phyloP scores from a whole-genome alignment of 2,329 filamentous ascomycete species.

The Colletotrichum coccodes region DNA sequence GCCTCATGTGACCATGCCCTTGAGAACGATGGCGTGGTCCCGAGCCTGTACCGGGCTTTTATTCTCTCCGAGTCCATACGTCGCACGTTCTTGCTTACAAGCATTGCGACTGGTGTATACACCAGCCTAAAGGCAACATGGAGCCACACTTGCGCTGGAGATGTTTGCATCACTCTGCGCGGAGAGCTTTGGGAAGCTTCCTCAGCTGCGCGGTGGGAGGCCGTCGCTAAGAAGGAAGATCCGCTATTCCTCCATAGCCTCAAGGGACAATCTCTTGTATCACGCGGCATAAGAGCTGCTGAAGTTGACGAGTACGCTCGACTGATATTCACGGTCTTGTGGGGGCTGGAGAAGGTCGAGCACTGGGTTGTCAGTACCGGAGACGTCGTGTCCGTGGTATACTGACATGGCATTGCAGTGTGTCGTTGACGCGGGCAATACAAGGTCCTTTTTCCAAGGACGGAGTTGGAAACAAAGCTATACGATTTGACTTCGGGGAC shows the following conservation, averaged over 20 bases:
- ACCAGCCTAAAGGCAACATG: constrained; percentile 17
- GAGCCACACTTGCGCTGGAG: constrained; percentile 6
- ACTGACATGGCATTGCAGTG: neutral
- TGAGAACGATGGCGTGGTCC: neutral
- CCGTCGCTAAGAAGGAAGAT: neutral
- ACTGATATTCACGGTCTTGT: constrained; percentile 21
- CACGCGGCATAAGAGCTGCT: constrained; percentile 15
- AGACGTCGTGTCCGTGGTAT: constrained; percentile 4
- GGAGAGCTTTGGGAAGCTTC: constrained; percentile 18
- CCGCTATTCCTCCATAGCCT: constrained; percentile 24
- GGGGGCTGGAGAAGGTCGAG: constrained; percentile 31
- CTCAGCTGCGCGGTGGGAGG: constrained; percentile 23
- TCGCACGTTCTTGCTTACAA: constrained; percentile 23
- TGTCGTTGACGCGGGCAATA: too few relatives aligned
- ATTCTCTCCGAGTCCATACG: constrained; percentile 28
- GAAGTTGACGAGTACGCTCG: constrained; percentile 30
- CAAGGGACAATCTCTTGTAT: constrained; percentile 1
- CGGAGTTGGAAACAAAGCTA: too few relatives aligned
- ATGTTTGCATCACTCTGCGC: constrained; percentile 21
- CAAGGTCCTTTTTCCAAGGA: too few relatives aligned
- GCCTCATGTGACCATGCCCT: neutral
- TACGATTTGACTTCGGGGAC: too few relatives aligned
- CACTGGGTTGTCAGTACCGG: constrained; percentile 25
- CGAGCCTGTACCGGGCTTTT: constrained; percentile 18
- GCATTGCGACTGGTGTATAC: constrained; percentile 22